Conservation (phyloP, 345 rosid genomes). For the Gossypium australe region DNA sequence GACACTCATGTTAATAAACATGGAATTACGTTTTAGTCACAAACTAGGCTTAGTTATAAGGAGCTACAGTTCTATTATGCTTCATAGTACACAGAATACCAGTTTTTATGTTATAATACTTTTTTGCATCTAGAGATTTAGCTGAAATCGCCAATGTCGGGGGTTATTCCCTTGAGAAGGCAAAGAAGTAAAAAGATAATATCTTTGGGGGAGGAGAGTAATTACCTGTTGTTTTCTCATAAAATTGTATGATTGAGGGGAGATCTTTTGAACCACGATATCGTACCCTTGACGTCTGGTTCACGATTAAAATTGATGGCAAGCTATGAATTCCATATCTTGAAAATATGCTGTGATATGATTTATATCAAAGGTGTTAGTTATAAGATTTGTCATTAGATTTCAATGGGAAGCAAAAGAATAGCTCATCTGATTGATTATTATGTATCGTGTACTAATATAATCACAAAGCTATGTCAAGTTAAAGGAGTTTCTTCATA, state of each 20-base stretch:
- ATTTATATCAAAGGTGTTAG: constrained; percentile 11
- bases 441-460: background rate
- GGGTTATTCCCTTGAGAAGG: background rate
- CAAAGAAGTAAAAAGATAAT: background rate
- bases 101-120: background rate
- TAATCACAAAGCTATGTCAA: background rate
- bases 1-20: background rate
- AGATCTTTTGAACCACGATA: constrained; percentile 66
- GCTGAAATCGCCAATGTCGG: background rate
- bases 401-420: background rate
- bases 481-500: constrained; percentile 1
- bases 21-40: background rate
- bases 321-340: constrained; percentile 81
- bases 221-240: constrained; percentile 65
- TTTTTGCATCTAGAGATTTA: background rate
- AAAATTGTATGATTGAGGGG: constrained; percentile 54
- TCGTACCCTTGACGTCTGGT: constrained; percentile 48
- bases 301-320: constrained; percentile 66
- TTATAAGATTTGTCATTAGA: background rate
- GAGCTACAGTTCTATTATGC: background rate
- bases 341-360: constrained; percentile 60
- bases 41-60: background rate
- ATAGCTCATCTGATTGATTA: background rate
- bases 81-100: background rate
- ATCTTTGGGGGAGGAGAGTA: background rate